Percentiles rank a stretch among this genome's conserved stretches.
phyloP scores from a whole-genome alignment of 2,329 filamentous ascomycete genomes.

The Knoxdaviesia proteae region DNA sequence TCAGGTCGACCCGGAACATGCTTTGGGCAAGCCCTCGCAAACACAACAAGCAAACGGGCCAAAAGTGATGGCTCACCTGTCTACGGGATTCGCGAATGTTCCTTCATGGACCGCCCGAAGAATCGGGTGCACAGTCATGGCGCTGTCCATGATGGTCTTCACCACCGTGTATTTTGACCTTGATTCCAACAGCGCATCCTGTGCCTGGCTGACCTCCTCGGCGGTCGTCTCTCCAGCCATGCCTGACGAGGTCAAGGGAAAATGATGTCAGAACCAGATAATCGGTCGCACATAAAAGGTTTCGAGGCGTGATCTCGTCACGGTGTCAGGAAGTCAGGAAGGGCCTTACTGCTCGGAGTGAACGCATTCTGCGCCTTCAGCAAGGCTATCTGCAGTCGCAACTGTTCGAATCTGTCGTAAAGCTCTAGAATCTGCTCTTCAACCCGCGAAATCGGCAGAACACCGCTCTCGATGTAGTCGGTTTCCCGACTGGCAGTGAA shows the following conservation, averaged over 20 bases:
- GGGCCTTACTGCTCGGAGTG: slow-evolving; percentile 5
- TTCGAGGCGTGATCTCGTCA: too few relatives aligned
- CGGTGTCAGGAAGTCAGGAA: too few relatives aligned
- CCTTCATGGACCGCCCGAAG: slow-evolving; percentile 58
- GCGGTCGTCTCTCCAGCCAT: slow-evolving; percentile 16
- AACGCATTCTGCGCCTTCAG: slow-evolving; percentile 21
- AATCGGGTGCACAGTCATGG: slow-evolving; percentile 53
- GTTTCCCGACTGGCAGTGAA: too few relatives aligned
- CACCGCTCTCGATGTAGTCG: too few relatives aligned
- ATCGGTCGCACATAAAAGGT: too few relatives aligned
- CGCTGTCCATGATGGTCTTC: slow-evolving; percentile 45
- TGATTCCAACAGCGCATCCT: slow-evolving; percentile 47
- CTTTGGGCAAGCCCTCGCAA: too few relatives aligned
- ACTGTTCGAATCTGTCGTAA: slow-evolving; percentile 49
- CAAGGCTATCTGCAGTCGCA: slow-evolving; percentile 52
- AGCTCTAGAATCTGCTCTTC: slow-evolving; percentile 48
- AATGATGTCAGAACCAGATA: too few relatives aligned
- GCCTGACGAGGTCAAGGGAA: neutral
- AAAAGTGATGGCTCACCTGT: slow-evolving; percentile 31
- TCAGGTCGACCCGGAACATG: too few relatives aligned
- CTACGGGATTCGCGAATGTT: slow-evolving; percentile 39
- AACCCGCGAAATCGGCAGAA: slow-evolving; percentile 37
- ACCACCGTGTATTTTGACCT: slow-evolving; percentile 49
- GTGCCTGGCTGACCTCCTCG: slow-evolving; percentile 33
- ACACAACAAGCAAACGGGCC: neutral